Base-by-base conservation (phyloP, 441 rosid species). In the Erodium trifolium region DNA sequence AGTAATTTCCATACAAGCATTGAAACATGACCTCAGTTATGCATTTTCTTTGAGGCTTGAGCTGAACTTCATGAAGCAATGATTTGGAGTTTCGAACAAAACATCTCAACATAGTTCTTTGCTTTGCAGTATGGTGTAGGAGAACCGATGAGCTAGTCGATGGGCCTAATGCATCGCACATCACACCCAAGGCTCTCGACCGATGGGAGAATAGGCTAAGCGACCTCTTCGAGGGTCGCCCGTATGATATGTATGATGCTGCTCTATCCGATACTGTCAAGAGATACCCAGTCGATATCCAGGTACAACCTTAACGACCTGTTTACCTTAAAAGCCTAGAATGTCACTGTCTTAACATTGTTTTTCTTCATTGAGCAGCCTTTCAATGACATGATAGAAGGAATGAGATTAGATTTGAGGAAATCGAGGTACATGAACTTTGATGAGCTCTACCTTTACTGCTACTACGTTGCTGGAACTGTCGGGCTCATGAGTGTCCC, bases 381-480 rank as follows among this genome's bases (percentile, higher is more conserved):
- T 1, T 84, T 84, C 75, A 78, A 57, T 67, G 87, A 84, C 76
- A 82, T 84, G 87, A 80, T 82, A 7, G 85, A 84, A 60, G 87
- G 87, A 66, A 84, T 84, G 84, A 80, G 85, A 27, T 64, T 78
- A 64, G 88, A 84, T 71, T 67, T 84, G 71, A 66, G 29, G 65
- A 84, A 84, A 47, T 78, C 88, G 2, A 74, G 73, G 71, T 84
- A 82, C 70, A 55, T 66, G 67, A 74, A 67, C 77, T 84, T 82
- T 16, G 84, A 84, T 8, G 88, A 84, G 76, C 83, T 84, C 10
- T 84, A 84, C 72, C 84, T 84, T 14, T 84, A 84, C 69, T 80
- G 88, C 65, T 84, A 84, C 62, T 84, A 84, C 27, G 88, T 82
- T 47, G 85, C 88, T 9, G 88, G 87, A 60, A 84, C 88, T 7